Base-by-base conservation (phyloP, 164 flowering plant genomes). In the Kalanchoe fedtschenkoi region DNA sequence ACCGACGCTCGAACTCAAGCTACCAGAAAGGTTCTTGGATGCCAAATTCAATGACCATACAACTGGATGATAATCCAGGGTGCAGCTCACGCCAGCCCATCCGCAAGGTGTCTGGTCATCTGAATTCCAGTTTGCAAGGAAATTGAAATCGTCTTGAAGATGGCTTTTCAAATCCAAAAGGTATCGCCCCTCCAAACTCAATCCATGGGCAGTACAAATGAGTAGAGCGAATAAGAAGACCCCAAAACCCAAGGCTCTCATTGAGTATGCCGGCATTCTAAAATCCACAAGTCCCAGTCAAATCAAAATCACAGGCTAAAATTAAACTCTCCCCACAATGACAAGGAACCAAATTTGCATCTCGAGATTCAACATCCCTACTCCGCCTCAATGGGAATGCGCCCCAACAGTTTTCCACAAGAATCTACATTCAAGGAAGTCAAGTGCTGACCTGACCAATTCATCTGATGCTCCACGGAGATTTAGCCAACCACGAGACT, bases 71-170 rank as follows among this genome's bases (percentile, higher is more conserved):
- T 60, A 21, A 60, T 58, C 78, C 1, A 47, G 30, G 6, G 82
- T 71, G 77, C 99, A 93, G 68, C 61, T 84, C 59, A 91, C 89
- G 37, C 97, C 97, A 1, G 19, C 63, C 98, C 98, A 92, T 34
- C 65, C 54, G 63, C 98, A 92, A 0, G 98, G 96, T 6, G 85
- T 83, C 33, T 71, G 62, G 42, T 86, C 93, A 60, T 51, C 65
- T 26, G 82, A 34, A 64, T 82, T 74, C 98, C 98, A 91, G 43
- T 72, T 76, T 30, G 28, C 39, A 41, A 91, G 71, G 68, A 30
- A 30, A 66, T 79, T 70, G 47, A 46, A 74, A 6, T 71, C 70
- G 72, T 89, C 95, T 21, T 43, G 53, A 32, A 91, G 34, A 34
- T 53, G 62, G 51, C 68, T 73, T 78, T 91, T 91, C 61, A 91